Conservation (phyloP, 2,329 filamentous ascomycete genomes). For the Xylaria sp. region DNA sequence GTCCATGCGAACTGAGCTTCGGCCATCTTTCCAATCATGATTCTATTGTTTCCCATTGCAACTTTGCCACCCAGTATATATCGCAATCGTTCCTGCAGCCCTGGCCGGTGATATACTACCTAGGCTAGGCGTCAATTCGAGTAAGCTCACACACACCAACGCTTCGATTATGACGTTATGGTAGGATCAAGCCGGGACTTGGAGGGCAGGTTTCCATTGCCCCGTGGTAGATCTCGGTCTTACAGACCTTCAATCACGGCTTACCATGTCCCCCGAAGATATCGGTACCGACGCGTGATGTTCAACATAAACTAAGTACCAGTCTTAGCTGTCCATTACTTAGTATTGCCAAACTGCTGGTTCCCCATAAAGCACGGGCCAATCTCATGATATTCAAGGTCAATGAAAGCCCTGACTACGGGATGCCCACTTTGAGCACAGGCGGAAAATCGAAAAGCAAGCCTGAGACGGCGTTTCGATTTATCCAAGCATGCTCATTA, state of each 20-base stretch:
- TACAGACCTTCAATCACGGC: neutral
- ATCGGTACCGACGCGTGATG: neutral
- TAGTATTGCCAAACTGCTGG: conserved; percentile 15
- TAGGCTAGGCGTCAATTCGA: neutral
- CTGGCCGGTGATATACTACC: neutral
- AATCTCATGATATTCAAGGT: conserved; percentile 7
- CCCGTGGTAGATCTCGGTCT: conserved; percentile 12
- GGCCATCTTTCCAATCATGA: conserved; percentile 15
- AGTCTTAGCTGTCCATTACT: conserved; percentile 10
- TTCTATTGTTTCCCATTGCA: neutral
- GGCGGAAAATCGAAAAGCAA: neutral
- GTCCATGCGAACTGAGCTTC: neutral
- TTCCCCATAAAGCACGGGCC: neutral
- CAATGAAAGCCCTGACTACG: neutral
- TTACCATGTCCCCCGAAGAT: neutral
- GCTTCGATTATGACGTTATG: neutral
- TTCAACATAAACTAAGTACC: neutral
- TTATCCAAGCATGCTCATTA: neutral
- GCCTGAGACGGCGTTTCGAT: neutral
- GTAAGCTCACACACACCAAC: neutral
- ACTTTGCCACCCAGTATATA: neutral
- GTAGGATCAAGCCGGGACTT: neutral
- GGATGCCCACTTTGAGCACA: neutral
- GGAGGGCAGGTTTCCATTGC: neutral
- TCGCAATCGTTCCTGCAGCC: conserved; percentile 20